These are phyloP conservation scores for Asterophora lycoperdoides DNA, from an alignment of 768 basidiomycete species.

Conservation along the genomic window DNA sequence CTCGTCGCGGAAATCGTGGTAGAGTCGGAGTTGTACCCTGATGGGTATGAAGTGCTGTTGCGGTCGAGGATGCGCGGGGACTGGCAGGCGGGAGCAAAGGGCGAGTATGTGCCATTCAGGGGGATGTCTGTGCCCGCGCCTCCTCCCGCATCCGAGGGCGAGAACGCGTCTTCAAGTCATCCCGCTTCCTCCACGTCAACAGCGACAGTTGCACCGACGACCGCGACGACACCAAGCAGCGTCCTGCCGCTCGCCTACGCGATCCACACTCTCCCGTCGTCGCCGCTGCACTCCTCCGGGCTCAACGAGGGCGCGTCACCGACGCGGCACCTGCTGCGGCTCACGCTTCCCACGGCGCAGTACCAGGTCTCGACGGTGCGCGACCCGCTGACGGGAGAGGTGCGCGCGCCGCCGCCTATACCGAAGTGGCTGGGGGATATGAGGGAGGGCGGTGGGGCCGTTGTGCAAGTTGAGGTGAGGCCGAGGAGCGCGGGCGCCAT, in stretches of 20 bases:
- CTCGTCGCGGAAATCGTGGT: constrained; percentile 76
- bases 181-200: background rate
- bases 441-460: constrained; percentile 39
- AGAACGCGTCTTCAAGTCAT: too few relatives aligned
- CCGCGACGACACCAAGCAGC: constrained; percentile 12
- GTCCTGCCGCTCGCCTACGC: constrained; percentile 53
- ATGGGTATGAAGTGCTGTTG: constrained; percentile 61
- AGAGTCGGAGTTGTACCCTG: constrained; percentile 75
- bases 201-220: too few relatives aligned
- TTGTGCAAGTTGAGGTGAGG: constrained; percentile 54
- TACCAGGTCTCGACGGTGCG: constrained; percentile 70
- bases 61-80: constrained; percentile 39
- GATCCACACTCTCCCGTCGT: constrained; percentile 76
- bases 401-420: constrained; percentile 50
- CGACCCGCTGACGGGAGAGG: constrained; percentile 78
- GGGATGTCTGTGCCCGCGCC: constrained; percentile 5
- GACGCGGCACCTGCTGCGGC: constrained; percentile 70
- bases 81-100: constrained; percentile 19
- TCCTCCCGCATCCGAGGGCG: background rate
- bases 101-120: constrained; percentile 30
- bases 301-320: constrained; percentile 43
- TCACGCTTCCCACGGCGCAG: constrained; percentile 80
- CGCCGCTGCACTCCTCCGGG: constrained; percentile 73
- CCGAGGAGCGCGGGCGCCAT: constrained; percentile 27
- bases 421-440: constrained; percentile 73